Base-by-base conservation (phyloP, 2,329 filamentous ascomycete genomes). In the Alternaria consortialis region DNA sequence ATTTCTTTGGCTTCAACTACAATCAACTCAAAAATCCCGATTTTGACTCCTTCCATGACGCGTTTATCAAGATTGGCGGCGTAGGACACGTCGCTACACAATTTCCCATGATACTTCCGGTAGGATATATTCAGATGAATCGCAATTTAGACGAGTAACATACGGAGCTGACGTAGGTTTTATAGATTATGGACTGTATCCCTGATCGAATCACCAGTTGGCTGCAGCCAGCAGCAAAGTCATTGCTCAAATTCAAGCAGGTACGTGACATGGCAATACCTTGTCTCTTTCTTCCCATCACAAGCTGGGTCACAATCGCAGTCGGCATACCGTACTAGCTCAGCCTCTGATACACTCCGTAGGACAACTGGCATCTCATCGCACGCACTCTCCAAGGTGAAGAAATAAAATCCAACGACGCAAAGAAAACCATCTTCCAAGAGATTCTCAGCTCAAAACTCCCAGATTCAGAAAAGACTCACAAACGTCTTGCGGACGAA, bases 1-100 rank as follows among this genome's bases (percentile, higher is more conserved):
- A 82, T 59, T 76, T 76, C 62, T 77, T 77, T 47, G 75, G 76
- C 12, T 75, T 77, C 66, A 76, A 77, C 58, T 73, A 76, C 36
- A 63, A 54, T 12, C 74, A 75, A 47, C 68, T 77, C 56, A 73
- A 74, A 60, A 60, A 75, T 29, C 72, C 75, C 0, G 66, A 74
- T n/a, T 78, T 77, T 51, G 68, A 70, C 5, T 75, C 72, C 2
- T 78, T 77, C 50, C 74, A 77, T 36, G 73, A 76, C 32, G 74
- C 74, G 0, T 78, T 78, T 54, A 66, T 73, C 53, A 73, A 71
- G 51, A 69, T 77, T 61, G 73, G 67, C 2, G 67, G 65, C 2
- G 71, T 70, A 13, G 74, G 74, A 2, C 74, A 78, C 47, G 34
- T 77, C 17, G 74, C 74, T 15, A 77, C 72, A 1, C 74, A 77